Base-by-base conservation (phyloP, 2,329 filamentous ascomycete species). In the Venturia aucupariae region DNA sequence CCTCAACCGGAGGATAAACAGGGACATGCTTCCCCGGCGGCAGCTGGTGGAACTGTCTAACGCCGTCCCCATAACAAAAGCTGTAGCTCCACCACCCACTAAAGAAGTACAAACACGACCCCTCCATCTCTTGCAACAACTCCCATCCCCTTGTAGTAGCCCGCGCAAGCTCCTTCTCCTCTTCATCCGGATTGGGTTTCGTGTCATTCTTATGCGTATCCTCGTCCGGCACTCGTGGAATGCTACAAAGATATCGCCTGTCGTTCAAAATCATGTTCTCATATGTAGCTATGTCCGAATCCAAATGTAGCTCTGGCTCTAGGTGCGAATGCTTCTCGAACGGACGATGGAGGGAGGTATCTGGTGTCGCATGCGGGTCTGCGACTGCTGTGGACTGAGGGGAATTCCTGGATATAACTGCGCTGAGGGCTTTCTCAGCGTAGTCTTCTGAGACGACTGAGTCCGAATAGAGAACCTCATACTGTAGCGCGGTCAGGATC, bases 61-160 rank as follows among this genome's bases (percentile, higher is more conserved):
- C 87, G 67, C 93, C 86, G 67, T 87, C 83, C 72, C 90, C 90
- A 77, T 96, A 94, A 80, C 92, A 97, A 75, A 96, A 96, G 70
- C 88, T 89, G 76, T 97, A 97, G 72, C 89, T 94, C 92, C 92
- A 97, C 92, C 92, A 97, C 0, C 92, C 92, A 0, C 86, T 89
- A 68, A 92, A 78, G 73, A 86, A 90, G 78, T 93, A 96, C 67
- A 97, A 84, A 75, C 92, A 97, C 61, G 84, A 83, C 3, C 87
- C 89, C 63, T 92, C 84, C 75, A 97, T 87, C 32, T 87, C 86
- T 68, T 84, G 83, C 61, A 97, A 79, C 27, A 97, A 81, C 71
- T 94, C 89, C 82, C 90, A 89, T 6, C 92, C 92, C 60, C 86
- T 86, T 39, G 85, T 82, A 1, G 88, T 89, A 0, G 92, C 92